Evolutionary conservation across 768 basidiomycete genomes (phyloP).

Genomic region (Leccinum pellstonianum): DNA sequence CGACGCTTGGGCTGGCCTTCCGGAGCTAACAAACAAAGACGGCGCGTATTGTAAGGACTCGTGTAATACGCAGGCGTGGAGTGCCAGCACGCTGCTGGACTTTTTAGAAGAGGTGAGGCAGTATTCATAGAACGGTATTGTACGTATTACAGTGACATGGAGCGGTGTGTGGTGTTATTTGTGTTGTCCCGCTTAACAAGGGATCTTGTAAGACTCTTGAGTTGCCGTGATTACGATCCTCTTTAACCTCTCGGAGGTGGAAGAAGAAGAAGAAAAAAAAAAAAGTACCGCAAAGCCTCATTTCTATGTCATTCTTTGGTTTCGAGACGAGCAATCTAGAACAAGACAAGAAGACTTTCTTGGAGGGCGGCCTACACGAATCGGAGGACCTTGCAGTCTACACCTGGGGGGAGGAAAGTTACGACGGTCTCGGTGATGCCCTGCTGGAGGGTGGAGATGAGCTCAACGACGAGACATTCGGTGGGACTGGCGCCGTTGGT

Average conservation of each 20-base stretch:
- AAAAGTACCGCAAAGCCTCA: slow-evolving; percentile 1
- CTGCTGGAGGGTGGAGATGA: slow-evolving; percentile 91
- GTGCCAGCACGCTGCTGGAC: slow-evolving; percentile 87
- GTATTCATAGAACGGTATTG: slow-evolving; percentile 13
- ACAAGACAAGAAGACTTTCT: slow-evolving; percentile 57
- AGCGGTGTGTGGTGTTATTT: slow-evolving; percentile 30
- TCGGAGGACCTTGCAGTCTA: slow-evolving; percentile 86
- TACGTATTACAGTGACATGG: neutral
- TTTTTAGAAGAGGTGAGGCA: slow-evolving; percentile 67
- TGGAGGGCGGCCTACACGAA: slow-evolving; percentile 48
- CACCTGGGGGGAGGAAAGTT: slow-evolving; percentile 89
- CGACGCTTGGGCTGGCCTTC: slow-evolving; percentile 91
- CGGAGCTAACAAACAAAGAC: slow-evolving; percentile 87
- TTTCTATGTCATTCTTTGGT: slow-evolving; percentile 80
- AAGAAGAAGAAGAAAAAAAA: slow-evolving; percentile 21
- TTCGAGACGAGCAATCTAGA: slow-evolving; percentile 64
- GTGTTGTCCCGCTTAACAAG: slow-evolving; percentile 8
- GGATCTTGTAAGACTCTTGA: slow-evolving; percentile 7
- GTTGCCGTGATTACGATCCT: neutral
- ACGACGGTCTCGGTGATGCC: slow-evolving; percentile 85
- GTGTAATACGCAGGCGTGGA: slow-evolving; percentile 96
- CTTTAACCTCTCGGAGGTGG: slow-evolving; percentile 12
- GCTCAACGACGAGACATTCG: slow-evolving; percentile 97
- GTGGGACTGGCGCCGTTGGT: slow-evolving; percentile 69
- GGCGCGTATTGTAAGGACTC: slow-evolving; percentile 84